Percentiles rank a stretch among this genome's conserved stretches.
phyloP scores from a whole-genome alignment of 2,329 filamentous ascomycete genomes.

The Cytospora piceae region DNA sequence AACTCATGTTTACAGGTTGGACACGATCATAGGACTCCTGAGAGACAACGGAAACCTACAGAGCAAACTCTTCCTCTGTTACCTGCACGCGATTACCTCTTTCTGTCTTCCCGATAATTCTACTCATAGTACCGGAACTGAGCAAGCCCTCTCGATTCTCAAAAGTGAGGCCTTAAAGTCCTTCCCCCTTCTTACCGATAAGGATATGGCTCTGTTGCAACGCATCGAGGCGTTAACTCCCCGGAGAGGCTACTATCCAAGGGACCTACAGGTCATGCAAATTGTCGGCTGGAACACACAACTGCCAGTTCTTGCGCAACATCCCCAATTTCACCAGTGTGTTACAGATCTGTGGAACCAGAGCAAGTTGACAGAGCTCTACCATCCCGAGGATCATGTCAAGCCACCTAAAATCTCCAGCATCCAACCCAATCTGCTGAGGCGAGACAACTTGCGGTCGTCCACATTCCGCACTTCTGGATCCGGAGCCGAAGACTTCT shows the following conservation, averaged over 20 bases:
- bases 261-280: constrained; percentile 50
- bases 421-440: constrained; percentile 15
- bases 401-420: not conserved
- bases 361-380: constrained; percentile 36
- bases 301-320: constrained; percentile 49
- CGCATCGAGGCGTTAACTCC: constrained; percentile 49
- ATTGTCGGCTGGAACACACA: constrained; percentile 45
- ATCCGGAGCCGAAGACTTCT: constrained; percentile 37
- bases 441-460: constrained; percentile 42
- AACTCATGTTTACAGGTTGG: constrained; percentile 52
- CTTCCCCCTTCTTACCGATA: constrained; percentile 44
- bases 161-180: constrained; percentile 53
- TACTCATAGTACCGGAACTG: constrained; percentile 55
- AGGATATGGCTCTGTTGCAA: constrained; percentile 42
- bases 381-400: constrained; percentile 34
- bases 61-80: constrained; percentile 55
- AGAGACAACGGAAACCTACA: constrained; percentile 53
- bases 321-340: constrained; percentile 44
- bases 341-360: constrained; percentile 44
- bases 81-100: constrained; percentile 59
- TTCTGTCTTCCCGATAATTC: constrained; percentile 55
- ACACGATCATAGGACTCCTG: constrained; percentile 55
- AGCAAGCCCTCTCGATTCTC: constrained; percentile 55
- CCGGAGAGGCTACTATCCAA: constrained; percentile 49
- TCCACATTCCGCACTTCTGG: constrained; percentile 42